A percentile compares a stretch with the other conserved stretches of the same genome.
These are phyloP conservation scores for Serendipita vermifera DNA, from an alignment of 768 basidiomycete genomes.

Conservation along the genomic window DNA sequence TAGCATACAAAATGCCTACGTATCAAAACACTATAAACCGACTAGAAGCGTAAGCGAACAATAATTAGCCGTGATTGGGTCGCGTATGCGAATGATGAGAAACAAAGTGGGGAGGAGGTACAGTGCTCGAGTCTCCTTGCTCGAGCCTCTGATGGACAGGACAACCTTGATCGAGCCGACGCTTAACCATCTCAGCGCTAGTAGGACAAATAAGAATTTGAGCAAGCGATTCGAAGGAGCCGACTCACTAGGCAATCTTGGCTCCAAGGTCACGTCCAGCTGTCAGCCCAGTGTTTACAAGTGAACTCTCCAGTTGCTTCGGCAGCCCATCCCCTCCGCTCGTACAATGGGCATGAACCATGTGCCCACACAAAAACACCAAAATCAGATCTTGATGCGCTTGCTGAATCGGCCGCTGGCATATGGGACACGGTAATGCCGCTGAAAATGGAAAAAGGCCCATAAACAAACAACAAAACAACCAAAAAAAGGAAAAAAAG, in stretches of 20 bases:
- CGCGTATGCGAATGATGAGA: conserved; percentile 4
- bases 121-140: conserved; percentile 30
- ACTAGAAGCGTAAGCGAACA: too few relatives aligned
- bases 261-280: conserved; percentile 30
- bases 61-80: too few relatives aligned
- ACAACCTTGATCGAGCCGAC: conserved; percentile 53
- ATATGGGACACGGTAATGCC: conserved; percentile 53
- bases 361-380: conserved; percentile 78
- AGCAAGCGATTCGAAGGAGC: background rate
- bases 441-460: conserved; percentile 30
- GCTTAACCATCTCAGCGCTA: conserved; percentile 59
- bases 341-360: conserved; percentile 70
- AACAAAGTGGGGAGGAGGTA: background rate
- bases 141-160: conserved; percentile 58
- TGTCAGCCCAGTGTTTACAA: conserved; percentile 33
- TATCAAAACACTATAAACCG: too few relatives aligned
- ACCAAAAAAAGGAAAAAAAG: conserved; percentile 19
- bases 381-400: conserved; percentile 48
- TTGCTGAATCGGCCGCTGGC: conserved; percentile 44
- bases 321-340: conserved; percentile 54
- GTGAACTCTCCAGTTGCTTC: conserved; percentile 40
- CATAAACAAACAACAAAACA: background rate
- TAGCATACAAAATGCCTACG: too few relatives aligned
- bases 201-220: conserved; percentile 13
- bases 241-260: conserved; percentile 68